Evolutionary conservation across 1,284 basidiomycete genomes (phyloP).

Genomic region (Microstroma glucosiphilum): DNA sequence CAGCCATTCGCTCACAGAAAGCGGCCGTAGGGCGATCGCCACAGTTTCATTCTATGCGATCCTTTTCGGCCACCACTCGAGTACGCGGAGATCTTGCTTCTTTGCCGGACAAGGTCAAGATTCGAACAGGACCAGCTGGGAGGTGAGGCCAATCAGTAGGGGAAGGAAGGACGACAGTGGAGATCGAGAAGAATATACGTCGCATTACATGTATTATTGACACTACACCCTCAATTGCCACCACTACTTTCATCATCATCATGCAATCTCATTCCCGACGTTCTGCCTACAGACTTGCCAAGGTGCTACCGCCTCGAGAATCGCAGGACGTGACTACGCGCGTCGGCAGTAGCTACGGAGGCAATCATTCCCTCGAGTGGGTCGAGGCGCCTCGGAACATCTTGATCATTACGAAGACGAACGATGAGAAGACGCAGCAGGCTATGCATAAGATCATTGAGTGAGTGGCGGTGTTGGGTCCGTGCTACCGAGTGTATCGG

Average conservation of each 20-base stretch:
- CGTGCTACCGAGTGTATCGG: too few species aligned
- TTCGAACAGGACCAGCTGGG: constrained; percentile 31
- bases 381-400: constrained; percentile 50
- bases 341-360: constrained; percentile 37
- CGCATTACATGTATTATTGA: constrained; percentile 1
- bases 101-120: constrained; percentile 36
- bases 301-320: constrained; percentile 26
- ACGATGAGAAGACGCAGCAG: constrained; percentile 52
- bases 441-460: constrained; percentile 53
- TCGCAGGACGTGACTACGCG: constrained; percentile 36
- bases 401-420: constrained; percentile 55
- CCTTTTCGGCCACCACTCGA: not conserved
- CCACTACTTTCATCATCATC: not conserved
- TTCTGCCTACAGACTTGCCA: constrained; percentile 25
- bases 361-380: constrained; percentile 49
- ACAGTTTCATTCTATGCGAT: too few species aligned
- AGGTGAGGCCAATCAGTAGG: constrained; percentile 9
- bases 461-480: constrained; percentile 43
- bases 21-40: too few species aligned
- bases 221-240: not conserved
- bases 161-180: not conserved
- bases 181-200: too few species aligned
- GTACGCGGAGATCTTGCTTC: not conserved
- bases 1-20: too few species aligned
- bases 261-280: not conserved